A percentile compares a stretch with the other conserved stretches of the same genome.
Evolutionary conservation across 148 eudicot genomes (phyloP).

Genomic region (Cornus kousa): DNA sequence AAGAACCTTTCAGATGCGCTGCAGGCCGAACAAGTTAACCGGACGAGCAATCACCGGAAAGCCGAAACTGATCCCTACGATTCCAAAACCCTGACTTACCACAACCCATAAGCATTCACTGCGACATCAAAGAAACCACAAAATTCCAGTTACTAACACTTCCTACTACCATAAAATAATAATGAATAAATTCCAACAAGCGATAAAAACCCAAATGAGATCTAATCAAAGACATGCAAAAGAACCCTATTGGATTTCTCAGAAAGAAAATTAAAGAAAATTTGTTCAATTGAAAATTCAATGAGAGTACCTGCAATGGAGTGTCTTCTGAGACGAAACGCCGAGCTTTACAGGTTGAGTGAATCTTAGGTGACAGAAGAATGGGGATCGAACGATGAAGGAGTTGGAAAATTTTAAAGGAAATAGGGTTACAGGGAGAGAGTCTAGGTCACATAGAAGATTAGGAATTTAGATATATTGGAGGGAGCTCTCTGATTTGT

Average conservation of each 20-base stretch:
- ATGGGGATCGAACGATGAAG: slow-evolving; percentile 19
- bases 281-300: not conserved
- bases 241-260: slow-evolving; percentile 17
- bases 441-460: not conserved
- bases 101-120: slow-evolving; percentile 58
- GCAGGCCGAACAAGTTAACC: slow-evolving; percentile 33
- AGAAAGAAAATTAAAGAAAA: slow-evolving; percentile 13
- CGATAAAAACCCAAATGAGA: slow-evolving; percentile 27
- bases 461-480: slow-evolving; percentile 11
- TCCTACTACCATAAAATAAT: slow-evolving; percentile 10
- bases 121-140: slow-evolving; percentile 28
- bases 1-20: slow-evolving; percentile 30
- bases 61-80: slow-evolving; percentile 26
- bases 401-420: slow-evolving; percentile 11
- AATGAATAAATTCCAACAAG: slow-evolving; percentile 13
- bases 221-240: slow-evolving; percentile 42
- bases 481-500: slow-evolving; percentile 29
- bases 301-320: slow-evolving; percentile 32
- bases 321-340: not conserved
- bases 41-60: slow-evolving; percentile 38
- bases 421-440: not conserved
- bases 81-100: slow-evolving; percentile 39
- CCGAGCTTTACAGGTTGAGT: slow-evolving; percentile 6
- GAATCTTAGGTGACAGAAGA: slow-evolving; percentile 24
- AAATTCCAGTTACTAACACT: slow-evolving; percentile 11